Base-by-base conservation (phyloP, 2,329 filamentous ascomycete species). In the Colletotrichum melonis region DNA sequence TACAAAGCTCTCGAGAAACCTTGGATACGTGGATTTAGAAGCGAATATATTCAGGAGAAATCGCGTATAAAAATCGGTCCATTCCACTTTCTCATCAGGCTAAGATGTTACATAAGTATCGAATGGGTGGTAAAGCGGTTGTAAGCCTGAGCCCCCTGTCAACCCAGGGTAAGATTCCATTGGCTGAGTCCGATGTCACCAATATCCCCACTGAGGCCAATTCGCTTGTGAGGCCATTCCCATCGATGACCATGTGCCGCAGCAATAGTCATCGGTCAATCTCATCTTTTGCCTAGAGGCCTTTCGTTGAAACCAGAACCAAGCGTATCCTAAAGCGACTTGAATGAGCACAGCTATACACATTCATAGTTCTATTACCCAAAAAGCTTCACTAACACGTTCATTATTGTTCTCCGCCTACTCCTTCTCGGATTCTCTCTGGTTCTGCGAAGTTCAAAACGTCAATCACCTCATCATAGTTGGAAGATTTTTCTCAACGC, bases 161-260 rank as follows among this genome's bases (percentile, higher is more conserved):
- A 28, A 60, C 5, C 0, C 22, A 24, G 11, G n/a, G 4, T n/a
- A 9, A 38, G 12, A 42, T 9, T 5, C 4, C 5, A 60, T 60
- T 60, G 32, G 32, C n/a, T 28, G 16, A 9, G 11, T 38, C 22
- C 19, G 19, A 42, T 19, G 16, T 9, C 22, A 32, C 19, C 11
- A 16, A 6, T 11, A 38, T 42, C 55, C 28, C 35, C 28, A 54
- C 16, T 67, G 64, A 67, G 56, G 64, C 64, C 64, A 67, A 46
- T 55, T 66, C 7, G 19, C 42, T n/a, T 22, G 19, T 49, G 42
- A 49, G 42, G 42, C 42, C 42, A 49, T 49, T 49, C 19, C 42
- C 42, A 22, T 19, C 19, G 19, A n/a, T 7, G 6, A 49, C 19
- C 19, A 19, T 49, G 19, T 19, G 42, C 19, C 8, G 42, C 42